Percentiles rank a stretch among this genome's conserved stretches.
Evolutionary conservation across 1,284 basidiomycete species (phyloP).

Genomic region (Boletus austroedulis): DNA sequence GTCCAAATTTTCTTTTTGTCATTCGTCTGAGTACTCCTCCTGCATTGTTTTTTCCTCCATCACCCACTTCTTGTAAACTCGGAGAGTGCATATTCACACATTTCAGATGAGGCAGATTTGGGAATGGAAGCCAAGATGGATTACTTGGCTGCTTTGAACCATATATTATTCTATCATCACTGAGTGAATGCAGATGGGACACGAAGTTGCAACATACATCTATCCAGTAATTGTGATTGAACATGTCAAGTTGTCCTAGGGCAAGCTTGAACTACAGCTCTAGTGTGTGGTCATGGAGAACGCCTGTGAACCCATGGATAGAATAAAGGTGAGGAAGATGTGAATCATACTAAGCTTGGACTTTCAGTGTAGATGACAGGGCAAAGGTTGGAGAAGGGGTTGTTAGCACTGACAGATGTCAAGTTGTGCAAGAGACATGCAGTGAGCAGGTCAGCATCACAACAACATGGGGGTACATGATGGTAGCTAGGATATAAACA

Average conservation of each 20-base stretch:
- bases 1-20: conserved; percentile 56
- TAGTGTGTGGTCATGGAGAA: conserved; percentile 37
- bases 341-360: conserved; percentile 15
- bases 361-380: conserved; percentile 68
- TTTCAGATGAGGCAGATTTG: conserved; percentile 44
- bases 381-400: conserved; percentile 74
- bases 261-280: conserved; percentile 70
- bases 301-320: conserved; percentile 58
- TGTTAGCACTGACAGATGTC: conserved; percentile 66
- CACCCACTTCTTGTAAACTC: conserved; percentile 71
- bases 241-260: conserved; percentile 63
- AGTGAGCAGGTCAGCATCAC: conserved; percentile 35
- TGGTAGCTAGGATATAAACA: too few species aligned
- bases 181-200: not conserved
- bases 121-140: conserved; percentile 58
- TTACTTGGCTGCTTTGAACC: conserved; percentile 65
- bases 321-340: conserved; percentile 62
- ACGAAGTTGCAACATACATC: conserved; percentile 50
- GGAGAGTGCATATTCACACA: conserved; percentile 63
- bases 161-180: conserved; percentile 58
- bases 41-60: conserved; percentile 59
- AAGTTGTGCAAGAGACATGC: conserved; percentile 39
- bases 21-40: conserved; percentile 58
- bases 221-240: conserved; percentile 73
- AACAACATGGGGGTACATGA: not conserved